Conservation (phyloP, 768 basidiomycete species). For the Hortiboletus campestris region DNA sequence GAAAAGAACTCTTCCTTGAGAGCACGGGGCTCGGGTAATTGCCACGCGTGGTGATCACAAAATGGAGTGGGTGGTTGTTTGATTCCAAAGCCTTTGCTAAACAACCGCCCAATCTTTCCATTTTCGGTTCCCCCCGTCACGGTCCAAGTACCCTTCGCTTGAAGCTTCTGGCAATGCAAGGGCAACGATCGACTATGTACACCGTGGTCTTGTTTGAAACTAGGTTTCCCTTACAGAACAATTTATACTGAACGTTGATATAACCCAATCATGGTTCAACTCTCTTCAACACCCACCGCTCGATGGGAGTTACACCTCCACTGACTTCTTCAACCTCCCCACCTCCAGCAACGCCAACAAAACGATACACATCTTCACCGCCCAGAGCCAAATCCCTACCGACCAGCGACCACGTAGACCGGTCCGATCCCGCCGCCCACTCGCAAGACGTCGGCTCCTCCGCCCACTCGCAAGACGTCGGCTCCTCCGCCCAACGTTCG, state of each 20-base stretch:
- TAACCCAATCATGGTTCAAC: neutral
- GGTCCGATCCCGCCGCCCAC: neutral
- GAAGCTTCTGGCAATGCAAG: no score
- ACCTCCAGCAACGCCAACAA: neutral
- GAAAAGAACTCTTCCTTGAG: neutral
- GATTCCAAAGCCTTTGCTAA: constrained; percentile 25
- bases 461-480: neutral
- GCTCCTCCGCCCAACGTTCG: neutral
- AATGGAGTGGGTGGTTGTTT: constrained; percentile 22
- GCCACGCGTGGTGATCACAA: neutral
- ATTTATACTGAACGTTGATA: no score
- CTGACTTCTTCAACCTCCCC: neutral
- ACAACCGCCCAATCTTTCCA: neutral
- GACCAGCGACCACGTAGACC: neutral
- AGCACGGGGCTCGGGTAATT: neutral
- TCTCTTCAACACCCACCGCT: constrained; percentile 13
- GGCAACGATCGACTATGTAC: no score
- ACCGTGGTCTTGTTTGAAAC: no score
- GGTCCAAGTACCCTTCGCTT: no score
- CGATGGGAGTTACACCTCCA: neutral
- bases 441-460: neutral
- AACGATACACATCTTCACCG: constrained; percentile 12
- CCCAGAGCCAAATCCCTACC: constrained; percentile 17
- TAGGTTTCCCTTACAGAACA: no score
- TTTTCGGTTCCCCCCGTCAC: neutral